Evolutionary conservation across 257 asterid species (phyloP).

Genomic region (Ajuga chamaepitys): DNA sequence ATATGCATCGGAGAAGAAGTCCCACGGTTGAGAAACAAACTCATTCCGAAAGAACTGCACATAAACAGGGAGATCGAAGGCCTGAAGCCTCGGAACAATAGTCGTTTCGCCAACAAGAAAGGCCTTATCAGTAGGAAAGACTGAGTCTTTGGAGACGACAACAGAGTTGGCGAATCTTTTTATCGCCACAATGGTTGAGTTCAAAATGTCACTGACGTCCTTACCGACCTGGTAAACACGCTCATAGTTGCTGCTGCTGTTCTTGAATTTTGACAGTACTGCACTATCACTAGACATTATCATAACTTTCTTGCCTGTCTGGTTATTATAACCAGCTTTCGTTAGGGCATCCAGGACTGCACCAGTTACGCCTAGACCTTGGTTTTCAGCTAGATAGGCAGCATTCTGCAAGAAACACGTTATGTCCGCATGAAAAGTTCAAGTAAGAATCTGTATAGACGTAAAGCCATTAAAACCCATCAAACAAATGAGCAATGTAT

Average conservation of each 20-base stretch:
- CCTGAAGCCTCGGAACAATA: conserved; percentile 51
- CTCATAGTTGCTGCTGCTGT: conserved; percentile 38
- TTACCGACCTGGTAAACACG: conserved; percentile 56
- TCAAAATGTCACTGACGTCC: conserved; percentile 40
- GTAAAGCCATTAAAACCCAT: neutral
- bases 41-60: conserved; percentile 63
- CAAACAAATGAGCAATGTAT: neutral
- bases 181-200: conserved; percentile 57
- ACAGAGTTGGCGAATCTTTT: conserved; percentile 60
- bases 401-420: conserved; percentile 48
- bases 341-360: conserved; percentile 55
- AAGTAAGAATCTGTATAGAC: neutral
- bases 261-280: conserved; percentile 44
- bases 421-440: neutral
- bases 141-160: conserved; percentile 43
- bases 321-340: conserved; percentile 43
- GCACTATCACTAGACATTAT: conserved; percentile 62
- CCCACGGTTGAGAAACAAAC: conserved; percentile 86
- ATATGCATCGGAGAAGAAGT: conserved; percentile 69
- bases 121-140: conserved; percentile 30
- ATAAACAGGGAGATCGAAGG: conserved; percentile 40
- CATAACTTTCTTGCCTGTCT: conserved; percentile 39
- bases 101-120: conserved; percentile 34
- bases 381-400: conserved; percentile 57
- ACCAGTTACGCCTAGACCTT: conserved; percentile 56